Conservation (phyloP, 495 filamentous ascomycete species). For the Massariosphaeria phaeospora region DNA sequence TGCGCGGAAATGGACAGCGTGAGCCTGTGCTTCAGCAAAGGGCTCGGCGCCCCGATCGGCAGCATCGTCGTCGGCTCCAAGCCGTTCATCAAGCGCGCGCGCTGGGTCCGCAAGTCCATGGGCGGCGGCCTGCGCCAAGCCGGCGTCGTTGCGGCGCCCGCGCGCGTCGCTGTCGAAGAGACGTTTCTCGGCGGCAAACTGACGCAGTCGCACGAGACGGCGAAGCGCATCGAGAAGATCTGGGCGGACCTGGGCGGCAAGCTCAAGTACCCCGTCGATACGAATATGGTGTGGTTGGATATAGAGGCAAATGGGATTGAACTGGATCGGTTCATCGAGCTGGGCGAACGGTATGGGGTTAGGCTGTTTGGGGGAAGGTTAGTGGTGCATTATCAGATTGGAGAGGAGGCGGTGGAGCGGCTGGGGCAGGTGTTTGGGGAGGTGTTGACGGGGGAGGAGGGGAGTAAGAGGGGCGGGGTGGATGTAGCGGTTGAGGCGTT, state of each 20-base stretch:
- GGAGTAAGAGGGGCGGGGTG: slow-evolving; percentile 11
- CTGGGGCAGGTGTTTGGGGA: slow-evolving; percentile 42
- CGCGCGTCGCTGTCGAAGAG: slow-evolving; percentile 58
- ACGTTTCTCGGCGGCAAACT: slow-evolving; percentile 69
- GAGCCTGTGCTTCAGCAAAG: slow-evolving; percentile 82
- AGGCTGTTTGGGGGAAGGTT: slow-evolving; percentile 50
- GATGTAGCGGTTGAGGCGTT: slow-evolving; percentile 11
- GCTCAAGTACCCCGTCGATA: slow-evolving; percentile 61
- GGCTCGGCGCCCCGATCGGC: slow-evolving; percentile 82
- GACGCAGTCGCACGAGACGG: slow-evolving; percentile 54
- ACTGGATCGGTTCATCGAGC: slow-evolving; percentile 44
- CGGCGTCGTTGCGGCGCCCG: slow-evolving; percentile 56
- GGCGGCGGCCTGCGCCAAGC: slow-evolving; percentile 78
- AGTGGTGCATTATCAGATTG: slow-evolving; percentile 63
- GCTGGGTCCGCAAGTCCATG: slow-evolving; percentile 78
- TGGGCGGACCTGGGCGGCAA: slow-evolving; percentile 54
- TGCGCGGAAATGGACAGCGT: slow-evolving; percentile 71
- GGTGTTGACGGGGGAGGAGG: slow-evolving; percentile 21
- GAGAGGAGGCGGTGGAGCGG: slow-evolving; percentile 47
- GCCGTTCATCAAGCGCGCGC: slow-evolving; percentile 62
- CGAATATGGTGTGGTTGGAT: slow-evolving; percentile 94
- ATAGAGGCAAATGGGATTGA: slow-evolving; percentile 51
- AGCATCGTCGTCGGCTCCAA: slow-evolving; percentile 67
- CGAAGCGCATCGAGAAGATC: slow-evolving; percentile 55
- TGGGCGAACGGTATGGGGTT: slow-evolving; percentile 52